Evolutionary conservation across 1,139 yeast genomes (phyloP).

Genomic region (Magnusiomyces suaveolens): DNA sequence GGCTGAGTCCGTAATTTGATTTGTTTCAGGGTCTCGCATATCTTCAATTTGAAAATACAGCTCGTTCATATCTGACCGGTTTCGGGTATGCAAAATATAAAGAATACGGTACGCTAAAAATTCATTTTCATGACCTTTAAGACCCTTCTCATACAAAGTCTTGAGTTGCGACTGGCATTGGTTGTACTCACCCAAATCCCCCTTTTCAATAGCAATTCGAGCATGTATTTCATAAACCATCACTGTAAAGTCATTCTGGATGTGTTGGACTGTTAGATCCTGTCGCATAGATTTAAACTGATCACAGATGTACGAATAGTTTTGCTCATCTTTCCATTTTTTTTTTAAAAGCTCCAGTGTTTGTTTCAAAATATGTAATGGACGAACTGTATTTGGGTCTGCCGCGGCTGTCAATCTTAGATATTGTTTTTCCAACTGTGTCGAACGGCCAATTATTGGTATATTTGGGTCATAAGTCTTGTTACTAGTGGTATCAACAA

Average conservation of each 20-base stretch:
- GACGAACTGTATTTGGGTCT: constrained; percentile 74
- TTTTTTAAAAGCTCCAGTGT: constrained; percentile 48
- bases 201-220: constrained; percentile 69
- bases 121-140: constrained; percentile 43
- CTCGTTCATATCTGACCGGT: constrained; percentile 33
- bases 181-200: constrained; percentile 87
- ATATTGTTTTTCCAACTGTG: constrained; percentile 63
- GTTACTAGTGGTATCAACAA: constrained; percentile 6
- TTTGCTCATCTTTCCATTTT: constrained; percentile 46
- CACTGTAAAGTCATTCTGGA: constrained; percentile 68
- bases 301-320: constrained; percentile 71
- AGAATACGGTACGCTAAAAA: constrained; percentile 67
- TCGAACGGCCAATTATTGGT: constrained; percentile 55
- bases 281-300: constrained; percentile 89
- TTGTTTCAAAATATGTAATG: constrained; percentile 49
- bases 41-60: constrained; percentile 21
- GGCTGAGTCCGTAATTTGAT: constrained; percentile 17
- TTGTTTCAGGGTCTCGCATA: constrained; percentile 15
- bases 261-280: constrained; percentile 86
- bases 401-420: constrained; percentile 86
- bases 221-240: constrained; percentile 81
- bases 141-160: constrained; percentile 43
- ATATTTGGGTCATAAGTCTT: constrained; percentile 15
- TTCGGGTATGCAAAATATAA: constrained; percentile 70
- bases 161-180: constrained; percentile 80